phyloP scores from a whole-genome alignment of 257 asterid genomes.

The Solanum appendiculatum region DNA sequence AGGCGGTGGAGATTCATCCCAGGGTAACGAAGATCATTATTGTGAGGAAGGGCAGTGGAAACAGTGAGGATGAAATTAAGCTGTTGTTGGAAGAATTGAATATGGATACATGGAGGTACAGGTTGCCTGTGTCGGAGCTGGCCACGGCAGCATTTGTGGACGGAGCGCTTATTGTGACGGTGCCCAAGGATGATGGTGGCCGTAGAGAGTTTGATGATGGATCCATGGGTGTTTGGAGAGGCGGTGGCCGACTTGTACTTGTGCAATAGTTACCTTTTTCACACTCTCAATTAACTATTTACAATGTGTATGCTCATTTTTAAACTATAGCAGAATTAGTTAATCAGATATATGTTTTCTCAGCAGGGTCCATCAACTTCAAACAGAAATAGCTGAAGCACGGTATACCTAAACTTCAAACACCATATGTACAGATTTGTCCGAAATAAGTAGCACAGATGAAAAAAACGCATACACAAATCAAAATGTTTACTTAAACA shows the following conservation, averaged over 20 bases:
- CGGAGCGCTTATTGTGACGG: conserved; percentile 39
- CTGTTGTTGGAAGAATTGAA: conserved; percentile 37
- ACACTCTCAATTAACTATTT: no score
- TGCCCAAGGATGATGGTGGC: conserved; percentile 31
- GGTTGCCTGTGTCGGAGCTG: conserved; percentile 44
- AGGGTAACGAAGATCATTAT: conserved; percentile 59
- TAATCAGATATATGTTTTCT: no score
- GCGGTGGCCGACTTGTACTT: conserved; percentile 18
- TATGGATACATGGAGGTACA: conserved; percentile 50
- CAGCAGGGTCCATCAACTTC: no score
- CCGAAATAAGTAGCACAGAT: no score
- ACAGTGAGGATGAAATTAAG: not conserved
- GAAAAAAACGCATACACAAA: not conserved
- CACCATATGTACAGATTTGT: not conserved
- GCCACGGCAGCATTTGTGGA: conserved; percentile 29
- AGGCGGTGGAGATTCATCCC: conserved; percentile 55
- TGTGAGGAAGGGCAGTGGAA: conserved; percentile 16
- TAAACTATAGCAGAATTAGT: no score
- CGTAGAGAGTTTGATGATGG: conserved; percentile 4
- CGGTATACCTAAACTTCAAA: not conserved
- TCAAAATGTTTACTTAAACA: not conserved
- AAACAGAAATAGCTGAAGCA: no score
- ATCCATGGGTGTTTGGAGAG: conserved; percentile 15
- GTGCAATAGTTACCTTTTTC: conserved; percentile 16
- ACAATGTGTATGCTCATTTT: no score